Percentiles rank a stretch among this genome's conserved stretches.
Evolutionary conservation across 2,329 filamentous ascomycete genomes (phyloP).

Genomic region (Aureobasidium sp.): DNA sequence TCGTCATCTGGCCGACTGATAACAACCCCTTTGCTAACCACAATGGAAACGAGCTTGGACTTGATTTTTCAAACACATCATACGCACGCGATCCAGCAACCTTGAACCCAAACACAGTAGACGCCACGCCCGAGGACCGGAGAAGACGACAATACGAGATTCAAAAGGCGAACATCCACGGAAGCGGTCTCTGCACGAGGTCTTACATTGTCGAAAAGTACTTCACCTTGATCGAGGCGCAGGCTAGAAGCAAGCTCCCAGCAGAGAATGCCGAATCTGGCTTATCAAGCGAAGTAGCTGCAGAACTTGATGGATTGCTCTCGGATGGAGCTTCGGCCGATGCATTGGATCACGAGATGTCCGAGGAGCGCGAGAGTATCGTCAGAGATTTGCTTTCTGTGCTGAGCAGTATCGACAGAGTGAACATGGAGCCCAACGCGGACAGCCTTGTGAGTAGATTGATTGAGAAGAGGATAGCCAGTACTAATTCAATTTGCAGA

Average conservation of each 20-base stretch:
- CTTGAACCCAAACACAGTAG: conserved; percentile 20
- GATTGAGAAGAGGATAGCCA: neutral
- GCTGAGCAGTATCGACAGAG: conserved; percentile 67
- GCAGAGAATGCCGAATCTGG: conserved; percentile 32
- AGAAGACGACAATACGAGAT: conserved; percentile 67
- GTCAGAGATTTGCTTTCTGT: conserved; percentile 70
- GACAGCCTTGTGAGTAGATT: conserved; percentile 49
- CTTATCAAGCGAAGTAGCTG: conserved; percentile 26
- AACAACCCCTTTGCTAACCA: conserved; percentile 25
- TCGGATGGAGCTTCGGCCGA: conserved; percentile 8
- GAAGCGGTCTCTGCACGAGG: conserved; percentile 69
- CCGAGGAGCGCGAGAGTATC: conserved; percentile 68
- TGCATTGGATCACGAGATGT: conserved; percentile 46
- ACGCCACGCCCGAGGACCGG: conserved; percentile 31
- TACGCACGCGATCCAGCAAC: conserved; percentile 21
- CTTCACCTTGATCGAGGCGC: conserved; percentile 63
- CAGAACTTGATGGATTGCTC: conserved; percentile 29
- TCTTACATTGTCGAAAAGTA: conserved; percentile 84
- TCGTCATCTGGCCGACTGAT: conserved; percentile 46
- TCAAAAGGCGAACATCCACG: conserved; percentile 84
- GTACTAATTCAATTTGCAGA: conserved; percentile 37
- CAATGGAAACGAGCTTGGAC: conserved; percentile 19
- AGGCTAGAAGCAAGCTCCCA: conserved; percentile 37
- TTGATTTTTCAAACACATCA: conserved; percentile 19
- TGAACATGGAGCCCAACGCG: conserved; percentile 70